Percentiles rank a stretch among this genome's conserved stretches.
phyloP scores from a whole-genome alignment of 345 rosid genomes.

The Turnera subulata region DNA sequence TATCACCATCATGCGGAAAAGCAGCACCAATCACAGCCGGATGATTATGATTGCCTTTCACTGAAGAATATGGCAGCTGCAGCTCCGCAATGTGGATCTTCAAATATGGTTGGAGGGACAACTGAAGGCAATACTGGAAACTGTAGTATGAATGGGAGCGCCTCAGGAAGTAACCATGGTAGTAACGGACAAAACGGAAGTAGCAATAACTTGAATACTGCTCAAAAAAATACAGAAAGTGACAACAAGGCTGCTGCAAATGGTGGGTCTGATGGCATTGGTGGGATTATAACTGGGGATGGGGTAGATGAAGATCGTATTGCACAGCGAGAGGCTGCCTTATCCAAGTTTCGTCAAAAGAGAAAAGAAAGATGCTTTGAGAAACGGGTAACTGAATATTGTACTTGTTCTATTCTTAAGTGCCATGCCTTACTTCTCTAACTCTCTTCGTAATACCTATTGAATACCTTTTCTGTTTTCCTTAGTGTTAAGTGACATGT shows the following conservation, averaged over 20 bases:
- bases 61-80: conserved; percentile 31
- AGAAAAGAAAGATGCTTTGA: conserved; percentile 79
- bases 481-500: not conserved
- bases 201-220: conserved; percentile 44
- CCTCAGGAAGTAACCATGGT: conserved; percentile 68
- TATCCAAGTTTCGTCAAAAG: conserved; percentile 66
- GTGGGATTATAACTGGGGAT: conserved; percentile 25
- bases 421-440: not conserved
- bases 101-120: conserved; percentile 35
- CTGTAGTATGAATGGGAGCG: conserved; percentile 63
- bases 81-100: conserved; percentile 47
- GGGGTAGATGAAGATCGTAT: conserved; percentile 32
- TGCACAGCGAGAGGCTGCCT: conserved; percentile 59
- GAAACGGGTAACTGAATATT: conserved; percentile 48
- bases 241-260: conserved; percentile 48
- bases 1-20: conserved; percentile 31
- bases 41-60: conserved; percentile 31
- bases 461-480: not conserved
- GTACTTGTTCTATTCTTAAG: too few species aligned
- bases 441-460: too few species aligned
- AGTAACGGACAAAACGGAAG: conserved; percentile 55
- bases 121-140: conserved; percentile 39
- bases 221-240: conserved; percentile 43
- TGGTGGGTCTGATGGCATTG: conserved; percentile 26
- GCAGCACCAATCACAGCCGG: conserved; percentile 23